These are phyloP conservation scores for rapeseed (Brassica napus) DNA, from an alignment of 345 rosid genomes.

Conservation along the genomic window DNA sequence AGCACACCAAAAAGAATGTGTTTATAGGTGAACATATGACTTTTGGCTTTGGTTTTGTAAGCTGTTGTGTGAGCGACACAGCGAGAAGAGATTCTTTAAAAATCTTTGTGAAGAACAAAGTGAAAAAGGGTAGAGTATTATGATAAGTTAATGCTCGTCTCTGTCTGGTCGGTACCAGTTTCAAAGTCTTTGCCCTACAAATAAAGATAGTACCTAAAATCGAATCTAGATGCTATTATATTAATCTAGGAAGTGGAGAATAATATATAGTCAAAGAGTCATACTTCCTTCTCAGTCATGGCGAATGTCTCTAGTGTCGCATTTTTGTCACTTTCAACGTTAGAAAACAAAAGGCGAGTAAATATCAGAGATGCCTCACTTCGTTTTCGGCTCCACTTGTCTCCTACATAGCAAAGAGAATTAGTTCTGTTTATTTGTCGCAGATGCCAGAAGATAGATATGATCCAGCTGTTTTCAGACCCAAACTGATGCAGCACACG, in stretches of 20 bases:
- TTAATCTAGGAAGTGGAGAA: slow-evolving; percentile 32
- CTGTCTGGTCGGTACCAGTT: slow-evolving; percentile 11
- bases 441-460: background rate
- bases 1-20: slow-evolving; percentile 5
- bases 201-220: background rate
- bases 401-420: slow-evolving; percentile 23
- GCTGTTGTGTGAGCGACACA: background rate
- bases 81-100: slow-evolving; percentile 1
- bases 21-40: background rate
- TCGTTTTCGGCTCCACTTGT: slow-evolving; percentile 39
- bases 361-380: slow-evolving; percentile 24
- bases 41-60: slow-evolving; percentile 2
- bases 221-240: background rate
- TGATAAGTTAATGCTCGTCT: slow-evolving; percentile 41
- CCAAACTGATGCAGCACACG: background rate
- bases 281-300: slow-evolving; percentile 18
- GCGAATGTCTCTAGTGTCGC: slow-evolving; percentile 6
- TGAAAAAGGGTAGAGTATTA: slow-evolving; percentile 8
- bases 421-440: slow-evolving; percentile 12
- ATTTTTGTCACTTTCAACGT: slow-evolving; percentile 7
- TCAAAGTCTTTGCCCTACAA: background rate
- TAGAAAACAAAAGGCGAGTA: slow-evolving; percentile 32
- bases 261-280: background rate
- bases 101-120: slow-evolving; percentile 20
- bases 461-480: slow-evolving; percentile 21